Evolutionary conservation across 2,329 filamentous ascomycete genomes (phyloP).

Genomic region (Decorospora gaudefroyi): DNA sequence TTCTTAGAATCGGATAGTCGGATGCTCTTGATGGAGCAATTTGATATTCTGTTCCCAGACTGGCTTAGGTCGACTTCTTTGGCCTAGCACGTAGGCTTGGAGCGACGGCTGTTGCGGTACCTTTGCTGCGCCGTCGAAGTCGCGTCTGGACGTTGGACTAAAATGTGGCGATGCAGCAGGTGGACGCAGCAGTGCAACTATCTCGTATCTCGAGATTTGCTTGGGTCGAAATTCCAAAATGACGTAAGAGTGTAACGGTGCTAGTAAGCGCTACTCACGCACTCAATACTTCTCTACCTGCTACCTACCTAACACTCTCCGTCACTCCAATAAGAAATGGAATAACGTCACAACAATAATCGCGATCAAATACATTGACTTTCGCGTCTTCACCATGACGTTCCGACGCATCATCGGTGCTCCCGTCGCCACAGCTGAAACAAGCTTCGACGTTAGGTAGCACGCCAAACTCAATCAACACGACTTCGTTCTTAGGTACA

Average conservation of each 20-base stretch:
- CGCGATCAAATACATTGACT: not conserved
- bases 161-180: no score
- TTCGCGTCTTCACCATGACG: slow-evolving; percentile 4
- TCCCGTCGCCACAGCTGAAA: slow-evolving; percentile 2
- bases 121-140: no score
- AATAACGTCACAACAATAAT: no score
- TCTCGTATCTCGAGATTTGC: no score
- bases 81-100: no score
- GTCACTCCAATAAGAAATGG: not conserved
- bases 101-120: no score
- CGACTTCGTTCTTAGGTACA: slow-evolving; percentile 2
- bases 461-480: slow-evolving; percentile 1
- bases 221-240: not conserved
- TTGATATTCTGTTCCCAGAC: no score
- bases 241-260: not conserved
- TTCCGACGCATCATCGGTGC: slow-evolving; percentile 1
- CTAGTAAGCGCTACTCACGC: slow-evolving; percentile 5
- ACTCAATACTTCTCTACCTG: slow-evolving; percentile 6
- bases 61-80: no score
- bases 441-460: not conserved
- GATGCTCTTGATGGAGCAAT: no score
- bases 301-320: not conserved
- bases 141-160: no score
- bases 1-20: no score
- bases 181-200: no score